Evolutionary conservation across 164 flowering plant genomes (phyloP).

Genomic region (Magnolia officinalis): DNA sequence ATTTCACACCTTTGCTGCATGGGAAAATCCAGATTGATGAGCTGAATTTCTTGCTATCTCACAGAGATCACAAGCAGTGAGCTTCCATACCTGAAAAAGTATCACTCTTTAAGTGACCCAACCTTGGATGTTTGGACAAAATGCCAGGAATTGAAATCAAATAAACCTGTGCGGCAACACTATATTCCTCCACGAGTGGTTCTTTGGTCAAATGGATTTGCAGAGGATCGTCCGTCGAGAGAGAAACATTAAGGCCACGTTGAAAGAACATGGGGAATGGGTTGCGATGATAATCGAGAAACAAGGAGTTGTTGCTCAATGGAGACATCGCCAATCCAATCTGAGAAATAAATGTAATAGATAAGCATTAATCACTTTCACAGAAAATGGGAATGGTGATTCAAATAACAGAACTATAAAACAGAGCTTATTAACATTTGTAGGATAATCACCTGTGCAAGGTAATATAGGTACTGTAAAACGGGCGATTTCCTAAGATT

Average conservation of each 20-base stretch:
- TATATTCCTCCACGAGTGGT: slow-evolving; percentile 95
- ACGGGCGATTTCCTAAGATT: slow-evolving; percentile 95
- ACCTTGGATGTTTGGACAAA: slow-evolving; percentile 7
- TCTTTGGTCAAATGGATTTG: slow-evolving; percentile 97
- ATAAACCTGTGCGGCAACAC: slow-evolving; percentile 66
- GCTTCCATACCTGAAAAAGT: slow-evolving; percentile 82
- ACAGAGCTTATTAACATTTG: background rate
- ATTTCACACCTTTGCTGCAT: slow-evolving; percentile 32
- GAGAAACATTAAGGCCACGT: slow-evolving; percentile 94
- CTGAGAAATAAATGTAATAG: slow-evolving; percentile 28
- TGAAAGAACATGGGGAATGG: slow-evolving; percentile 84
- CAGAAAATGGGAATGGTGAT: background rate
- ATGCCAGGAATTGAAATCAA: slow-evolving; percentile 44
- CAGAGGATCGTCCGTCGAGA: slow-evolving; percentile 95
- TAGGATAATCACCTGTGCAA: slow-evolving; percentile 63
- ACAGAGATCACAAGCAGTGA: slow-evolving; percentile 93
- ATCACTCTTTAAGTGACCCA: background rate
- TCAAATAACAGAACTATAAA: background rate
- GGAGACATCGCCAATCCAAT: slow-evolving; percentile 99
- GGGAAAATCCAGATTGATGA: slow-evolving; percentile 92
- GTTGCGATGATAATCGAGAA: slow-evolving; percentile 84
- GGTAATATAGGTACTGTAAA: slow-evolving; percentile 87
- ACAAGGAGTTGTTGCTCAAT: slow-evolving; percentile 90
- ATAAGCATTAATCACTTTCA: background rate
- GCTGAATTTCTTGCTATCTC: slow-evolving; percentile 97